Base-by-base conservation (phyloP, 2,329 filamentous ascomycete species). In the Didymella pinodella region DNA sequence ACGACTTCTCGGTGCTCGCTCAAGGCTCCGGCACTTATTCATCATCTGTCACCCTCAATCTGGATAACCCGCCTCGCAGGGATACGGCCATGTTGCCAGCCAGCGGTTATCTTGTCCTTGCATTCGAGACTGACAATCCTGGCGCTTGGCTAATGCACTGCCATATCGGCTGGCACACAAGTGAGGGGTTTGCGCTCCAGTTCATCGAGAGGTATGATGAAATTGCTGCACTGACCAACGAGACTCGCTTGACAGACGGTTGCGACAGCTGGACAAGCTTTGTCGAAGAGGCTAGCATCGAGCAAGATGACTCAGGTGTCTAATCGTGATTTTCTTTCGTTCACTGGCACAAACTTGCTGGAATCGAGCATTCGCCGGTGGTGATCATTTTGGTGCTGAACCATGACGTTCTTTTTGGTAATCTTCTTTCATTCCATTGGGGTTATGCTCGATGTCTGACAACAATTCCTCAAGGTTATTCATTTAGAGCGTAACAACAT, bases 71-170 rank as follows among this genome's bases (percentile, higher is more conserved):
- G 0, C 69, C 74, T 2, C 57, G 76, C 1, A 54, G 76, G 4
- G 76, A 77, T 32, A 74, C 70, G 0, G 74, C 70, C 0, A 66
- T 75, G 56, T 50, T 77, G 11, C 73, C 72, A 4, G 63, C 63
- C 1, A 64, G 64, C 16, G 75, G 76, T 0, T 75, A 70, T 41
- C 44, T 77, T 16, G 75, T 73, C 3, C 14, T 78, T 10, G 76
- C 69, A 0, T 78, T 76, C 38, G 61, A 75, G 65, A 73, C 72
- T 0, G 72, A 77, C 31, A 77, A 77, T 28, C 75, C 75, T 0
- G 76, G 76, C 10, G 67, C 66, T 1, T 78, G 75, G 75, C 56
- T 77, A 5, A 70, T 77, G 69, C 75, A 77, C 59, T 77, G 75
- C 56, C 75, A 78, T 26, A 75, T 78, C 47, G 74, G 71, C 4